Base-by-base conservation (phyloP, 768 basidiomycete genomes). In the Termitomyces sp. region DNA sequence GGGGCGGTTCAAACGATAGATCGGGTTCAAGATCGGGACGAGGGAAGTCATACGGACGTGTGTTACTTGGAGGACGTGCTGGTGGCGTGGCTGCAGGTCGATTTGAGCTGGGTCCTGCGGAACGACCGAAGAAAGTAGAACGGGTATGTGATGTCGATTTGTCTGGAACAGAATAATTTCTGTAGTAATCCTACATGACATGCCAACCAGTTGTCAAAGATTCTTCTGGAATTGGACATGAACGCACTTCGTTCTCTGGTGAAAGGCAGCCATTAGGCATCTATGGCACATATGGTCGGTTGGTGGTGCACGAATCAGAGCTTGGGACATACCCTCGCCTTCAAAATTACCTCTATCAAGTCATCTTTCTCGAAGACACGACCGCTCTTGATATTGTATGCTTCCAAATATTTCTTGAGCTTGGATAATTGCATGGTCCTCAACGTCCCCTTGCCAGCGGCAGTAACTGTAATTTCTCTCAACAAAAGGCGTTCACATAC, bases 311-410 rank as follows among this genome's bases (percentile, higher is more conserved):
- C 40, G 25, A 28, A 25, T 30, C 7, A 28, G 47, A 11, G 42
- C 27, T 39, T 23, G n/a, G 7, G 14, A 42, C 81, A 53, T 64
- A 89, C 89, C 63, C 76, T 76, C 14, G 75, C 76, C 12, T 63
- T 65, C 65, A 89, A 44, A 45, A 88, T 79, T 40, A 75, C 80
- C 50, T 89, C 85, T 39, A 91, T 82, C 44, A 91, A 71, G 66
- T 91, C 89, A 51, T 88, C 85, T 69, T 91, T 91, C 68, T 92
- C 90, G 16, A 90, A 75, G 1, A 84, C 81, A 47, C 80, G 78
- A 55, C 76, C 79, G 17, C 80, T 76, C 52, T 75, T 71, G 61
- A 92, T 87, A 55, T 83, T 80, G 61, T 92, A 92, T 5, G 84
- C 85, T 52, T 74, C 78, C 25, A 85, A 77, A 64, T 91, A 91